Base-by-base conservation (phyloP, 345 rosid species). In the Moricandia moricandioides region DNA sequence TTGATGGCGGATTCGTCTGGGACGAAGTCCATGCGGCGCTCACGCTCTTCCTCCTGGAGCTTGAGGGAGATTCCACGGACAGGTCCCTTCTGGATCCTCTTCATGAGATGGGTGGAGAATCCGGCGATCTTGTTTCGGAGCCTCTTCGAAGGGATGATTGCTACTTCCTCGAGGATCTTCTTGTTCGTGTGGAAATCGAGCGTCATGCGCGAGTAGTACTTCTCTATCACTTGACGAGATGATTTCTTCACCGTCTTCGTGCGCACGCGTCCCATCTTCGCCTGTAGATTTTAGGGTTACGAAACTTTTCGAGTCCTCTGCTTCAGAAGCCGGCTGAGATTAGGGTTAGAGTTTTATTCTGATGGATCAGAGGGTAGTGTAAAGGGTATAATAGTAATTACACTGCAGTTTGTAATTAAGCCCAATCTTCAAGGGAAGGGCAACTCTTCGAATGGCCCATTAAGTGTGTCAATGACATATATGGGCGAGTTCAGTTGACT, bases 111-210 rank as follows among this genome's bases (percentile, higher is more conserved):
- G 34, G 90, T 88, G 3, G 90, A 84, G 83, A 85, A 88, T 18
- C 93, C 90, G 7, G 93, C 90, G 80, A 88, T 86, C 85, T 88
- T 86, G 86, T 86, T 88, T 1, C 93, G 90, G 72, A 88, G 88
- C 0, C 90, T 72, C 78, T 88, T 88, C 0, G 93, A 85, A 3
- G 90, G 90, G 58, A 88, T 86, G 69, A 88, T 85, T 14, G 93
- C 90, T 5, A 88, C 89, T 64, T 88, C 90, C 34, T 82, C 90
- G 4, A 86, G 80, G 7, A 88, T 82, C 82, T 86, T 86, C 85
- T 88, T 88, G 86, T 88, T 86, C 43, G 88, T 86, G 83, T 86
- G 90, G 84, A 88, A 88, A 62, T 86, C 90, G 2, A 86, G 80
- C 0, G 93, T 88, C 90, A 88, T 85, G 57, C 83, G 83, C 0